Evolutionary conservation across 306 rosid species (phyloP), one percentile per base, ranked within the genome.

Genomic region (Sicyos baderoa): DNA sequence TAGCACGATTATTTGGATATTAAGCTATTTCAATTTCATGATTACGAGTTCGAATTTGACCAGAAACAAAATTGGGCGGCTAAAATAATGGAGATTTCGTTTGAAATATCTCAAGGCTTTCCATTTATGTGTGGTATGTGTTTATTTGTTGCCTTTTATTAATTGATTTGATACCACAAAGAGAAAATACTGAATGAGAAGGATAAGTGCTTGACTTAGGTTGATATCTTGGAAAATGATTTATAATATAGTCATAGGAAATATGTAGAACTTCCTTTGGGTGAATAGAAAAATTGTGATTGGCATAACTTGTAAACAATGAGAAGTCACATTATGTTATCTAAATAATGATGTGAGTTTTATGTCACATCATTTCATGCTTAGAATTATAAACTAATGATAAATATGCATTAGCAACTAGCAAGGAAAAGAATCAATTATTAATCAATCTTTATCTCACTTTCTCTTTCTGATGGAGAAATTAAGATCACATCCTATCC

Each of bases 211-310:
- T 64, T 21, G 54, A 44, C 70, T 64, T 19, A 64, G 15, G 9
- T 11, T 42, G 17, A 64, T 64, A 64, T 64, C 70, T 64, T 64
- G 25, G 70, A 64, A 42, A 64, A 42, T 19, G 53, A 64, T 64
- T 64, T 4, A 9, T 37, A 42, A 32, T 63, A 58, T 58, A 18
- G 69, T 63, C 52, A 42, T 63, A 63, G 52, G 49, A 63, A 42
- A 18, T 64, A 64, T 64, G 15, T 42, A 32, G 54, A 18, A 64
- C 12, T 42, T 42, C 35, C 6, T 64, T 64, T 61, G 50, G 48
- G 22, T 37, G 50, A 17, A 2, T 21, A 35, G 53, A 42, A 11
- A n/a, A 37, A 29, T 29, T 37, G 44, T 37, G 9, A 37, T 37
- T 37, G 44, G 44, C 7, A 9, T 9, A 62, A 62, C 68, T 37